phyloP scores from a whole-genome alignment of 1,284 basidiomycete genomes.

The Leccinum huronense region DNA sequence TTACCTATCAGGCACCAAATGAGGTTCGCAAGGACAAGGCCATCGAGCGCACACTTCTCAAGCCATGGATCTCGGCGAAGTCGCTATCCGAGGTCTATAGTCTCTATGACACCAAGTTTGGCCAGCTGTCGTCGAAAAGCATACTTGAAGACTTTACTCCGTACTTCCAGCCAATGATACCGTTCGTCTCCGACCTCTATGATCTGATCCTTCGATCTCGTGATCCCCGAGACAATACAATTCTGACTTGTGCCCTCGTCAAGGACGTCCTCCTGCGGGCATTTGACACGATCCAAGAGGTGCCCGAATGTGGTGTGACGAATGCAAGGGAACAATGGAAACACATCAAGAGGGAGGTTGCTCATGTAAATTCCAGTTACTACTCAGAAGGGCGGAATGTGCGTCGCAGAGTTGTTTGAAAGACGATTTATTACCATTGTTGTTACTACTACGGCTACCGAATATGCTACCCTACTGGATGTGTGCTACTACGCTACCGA shows the following conservation, averaged over 20 bases:
- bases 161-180: background rate
- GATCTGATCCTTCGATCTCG: background rate
- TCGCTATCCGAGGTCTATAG: background rate
- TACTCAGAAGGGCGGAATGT: background rate
- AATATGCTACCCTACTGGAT: background rate
- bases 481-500: background rate
- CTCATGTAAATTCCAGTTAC: background rate
- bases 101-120: background rate
- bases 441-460: too few relatives aligned
- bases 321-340: background rate
- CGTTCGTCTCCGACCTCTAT: background rate
- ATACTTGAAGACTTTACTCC: background rate
- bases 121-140: background rate
- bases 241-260: background rate
- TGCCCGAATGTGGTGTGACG: background rate
- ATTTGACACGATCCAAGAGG: background rate
- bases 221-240: background rate
- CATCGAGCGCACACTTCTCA: background rate
- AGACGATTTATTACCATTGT: background rate
- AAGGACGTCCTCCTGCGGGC: background rate
- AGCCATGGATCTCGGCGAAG: background rate
- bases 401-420: background rate
- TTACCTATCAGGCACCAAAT: slow-evolving; percentile 1
- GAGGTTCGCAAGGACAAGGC: background rate
- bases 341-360: background rate